A percentile compares a stretch with the other conserved stretches of the same genome.
phyloP scores from a whole-genome alignment of 306 rosid genomes.

The Ammopiptanthus mongolicus region DNA sequence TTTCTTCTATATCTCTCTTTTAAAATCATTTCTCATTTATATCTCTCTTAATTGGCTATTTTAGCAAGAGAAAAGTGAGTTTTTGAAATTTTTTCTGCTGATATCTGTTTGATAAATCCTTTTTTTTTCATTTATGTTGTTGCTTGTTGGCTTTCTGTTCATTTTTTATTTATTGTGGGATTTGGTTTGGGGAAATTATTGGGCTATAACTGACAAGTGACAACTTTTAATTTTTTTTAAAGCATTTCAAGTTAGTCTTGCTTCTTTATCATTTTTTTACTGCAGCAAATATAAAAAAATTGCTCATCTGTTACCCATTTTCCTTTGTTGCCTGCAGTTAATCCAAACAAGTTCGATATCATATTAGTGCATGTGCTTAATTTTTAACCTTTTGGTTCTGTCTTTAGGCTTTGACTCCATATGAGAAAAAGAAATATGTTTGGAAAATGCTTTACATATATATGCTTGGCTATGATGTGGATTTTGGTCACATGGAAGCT shows the following conservation, averaged over 20 bases:
- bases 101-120: neutral
- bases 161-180: neutral
- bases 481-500: conserved; percentile 99
- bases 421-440: conserved; percentile 97
- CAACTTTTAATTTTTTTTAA: neutral
- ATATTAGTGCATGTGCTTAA: neutral
- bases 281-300: neutral
- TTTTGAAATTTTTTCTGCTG: neutral
- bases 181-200: neutral
- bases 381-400: conserved; percentile 19
- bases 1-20: neutral
- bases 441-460: conserved; percentile 98
- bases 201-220: neutral
- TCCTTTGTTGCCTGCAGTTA: conserved; percentile 10
- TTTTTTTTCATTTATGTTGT: neutral
- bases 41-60: neutral
- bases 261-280: neutral
- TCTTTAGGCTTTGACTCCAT: conserved; percentile 81
- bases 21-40: neutral
- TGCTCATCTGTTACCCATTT: neutral
- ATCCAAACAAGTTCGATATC: neutral
- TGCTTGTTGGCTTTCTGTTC: neutral
- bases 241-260: neutral
- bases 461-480: conserved; percentile 99
- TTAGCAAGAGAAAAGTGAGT: neutral